Percentiles rank a stretch among this genome's conserved stretches.
These are phyloP conservation scores for Limonium bicolor DNA, from an alignment of 148 eudicot genomes.

Conservation along the genomic window DNA sequence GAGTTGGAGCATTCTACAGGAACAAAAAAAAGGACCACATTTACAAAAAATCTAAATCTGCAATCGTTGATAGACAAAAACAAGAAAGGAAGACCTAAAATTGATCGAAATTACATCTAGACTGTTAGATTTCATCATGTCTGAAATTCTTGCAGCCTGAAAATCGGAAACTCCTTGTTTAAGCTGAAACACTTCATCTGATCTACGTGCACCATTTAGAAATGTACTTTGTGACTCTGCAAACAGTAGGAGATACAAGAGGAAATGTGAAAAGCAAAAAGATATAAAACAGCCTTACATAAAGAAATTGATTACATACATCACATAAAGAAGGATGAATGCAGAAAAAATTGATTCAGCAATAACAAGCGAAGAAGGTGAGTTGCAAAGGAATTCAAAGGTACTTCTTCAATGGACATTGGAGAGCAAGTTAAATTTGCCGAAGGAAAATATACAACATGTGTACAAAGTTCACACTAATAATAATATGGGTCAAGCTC, in stretches of 20 bases:
- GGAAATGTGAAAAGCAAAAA: background rate
- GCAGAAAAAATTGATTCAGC: no score
- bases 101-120: conserved; percentile 53
- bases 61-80: no score
- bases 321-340: no score
- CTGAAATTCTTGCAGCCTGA: conserved; percentile 66
- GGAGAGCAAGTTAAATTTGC: no score
- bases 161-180: conserved; percentile 61
- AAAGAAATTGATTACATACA: no score
- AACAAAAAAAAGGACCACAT: background rate
- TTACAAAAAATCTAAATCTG: conserved; percentile 4
- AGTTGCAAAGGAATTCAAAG: no score
- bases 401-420: no score
- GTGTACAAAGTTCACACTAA: no score
- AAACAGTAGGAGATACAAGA: background rate
- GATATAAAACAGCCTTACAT: no score
- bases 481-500: no score
- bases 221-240: conserved; percentile 39
- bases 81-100: background rate
- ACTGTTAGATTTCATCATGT: conserved; percentile 76
- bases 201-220: conserved; percentile 49
- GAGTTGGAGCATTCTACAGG: conserved; percentile 82
- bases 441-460: no score
- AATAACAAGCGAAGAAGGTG: no score
- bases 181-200: conserved; percentile 76